Evolutionary conservation across 23 red algal species (phyloP), one percentile per base, ranked within the genome.

Genomic region (Cyanidium caldarium): DNA sequence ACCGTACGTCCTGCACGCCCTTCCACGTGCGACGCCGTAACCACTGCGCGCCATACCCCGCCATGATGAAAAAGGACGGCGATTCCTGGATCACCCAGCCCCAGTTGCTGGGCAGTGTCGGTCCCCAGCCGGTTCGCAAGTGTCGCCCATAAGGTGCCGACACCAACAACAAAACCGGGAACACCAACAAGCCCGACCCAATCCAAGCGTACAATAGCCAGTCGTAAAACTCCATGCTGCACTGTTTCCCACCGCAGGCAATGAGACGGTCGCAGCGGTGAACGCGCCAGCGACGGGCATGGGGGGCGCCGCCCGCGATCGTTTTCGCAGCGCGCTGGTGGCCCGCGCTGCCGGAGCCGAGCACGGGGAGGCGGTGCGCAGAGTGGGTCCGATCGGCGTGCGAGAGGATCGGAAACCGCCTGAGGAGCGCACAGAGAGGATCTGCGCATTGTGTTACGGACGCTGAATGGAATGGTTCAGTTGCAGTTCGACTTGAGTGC

Each of bases 21-120:
- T 61, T 61, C 10, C 31, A 16, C 3, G 23, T 12, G 31, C 23
- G 51, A 7, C 5, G 23, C 19, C 23, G 10, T 5, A 61, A 28
- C 51, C 51, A 61, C 5, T 28, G 51, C 5, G 13, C 21, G n/a
- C 19, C n/a, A 25, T 61, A 61, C 13, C 19, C 13, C 10, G 51
- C 51, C 51, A 61, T 61, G 21, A 61, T 61, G 39, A 75, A 46
- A 28, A 75, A 75, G 14, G 70, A 56, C 1, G 70, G 70, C n/a
- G 40, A 2, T 19, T 75, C 70, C 38, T 75, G 70, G 30, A 75
- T n/a, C n/a, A 75, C 38, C 70, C 70, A 75, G 58, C 70, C 70
- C 38, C 38, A 3, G 58, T 75, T 39, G 35, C 38, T 75, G 12
- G 35, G 70, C 15, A 75, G 33, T 1, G 70, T 75, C 7, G 70